Evolutionary conservation across 495 filamentous ascomycete genomes (phyloP).

Genomic region (Immersiella caudata): DNA sequence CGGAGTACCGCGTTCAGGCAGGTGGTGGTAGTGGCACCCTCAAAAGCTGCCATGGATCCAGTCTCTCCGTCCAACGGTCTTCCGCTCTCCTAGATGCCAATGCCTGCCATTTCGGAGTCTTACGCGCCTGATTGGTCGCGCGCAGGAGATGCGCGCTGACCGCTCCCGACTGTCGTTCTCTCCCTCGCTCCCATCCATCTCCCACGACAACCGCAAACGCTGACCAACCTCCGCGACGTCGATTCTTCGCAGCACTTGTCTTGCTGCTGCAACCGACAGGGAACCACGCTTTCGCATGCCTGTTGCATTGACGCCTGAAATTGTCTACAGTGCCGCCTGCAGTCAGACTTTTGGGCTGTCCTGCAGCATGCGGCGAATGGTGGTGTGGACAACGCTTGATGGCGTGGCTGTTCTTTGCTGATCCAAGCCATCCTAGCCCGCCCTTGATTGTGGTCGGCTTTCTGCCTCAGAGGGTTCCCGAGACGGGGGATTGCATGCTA

Average conservation of each 20-base stretch:
- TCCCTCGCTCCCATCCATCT: neutral
- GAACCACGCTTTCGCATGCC: slow-evolving; percentile 18
- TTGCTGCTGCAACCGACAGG: slow-evolving; percentile 17
- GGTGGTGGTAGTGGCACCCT: neutral
- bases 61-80: slow-evolving; percentile 6
- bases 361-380: slow-evolving; percentile 24
- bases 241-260: neutral
- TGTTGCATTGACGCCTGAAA: slow-evolving; percentile 40
- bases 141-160: slow-evolving; percentile 18
- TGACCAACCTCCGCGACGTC: neutral
- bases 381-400: slow-evolving; percentile 14
- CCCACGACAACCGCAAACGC: neutral
- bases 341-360: slow-evolving; percentile 30
- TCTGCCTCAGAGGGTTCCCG: slow-evolving; percentile 12
- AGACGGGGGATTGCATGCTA: slow-evolving; percentile 4
- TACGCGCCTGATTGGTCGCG: slow-evolving; percentile 19
- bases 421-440: slow-evolving; percentile 29
- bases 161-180: slow-evolving; percentile 3
- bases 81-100: slow-evolving; percentile 2
- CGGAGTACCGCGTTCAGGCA: neutral
- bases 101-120: slow-evolving; percentile 7
- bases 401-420: slow-evolving; percentile 23
- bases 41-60: slow-evolving; percentile 16
- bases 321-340: slow-evolving; percentile 9
- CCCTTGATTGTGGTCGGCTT: slow-evolving; percentile 11